Percentiles rank a stretch among this genome's conserved stretches.
Evolutionary conservation across 2,329 filamentous ascomycete species (phyloP).

Genomic region (Chlorencoelia australis): DNA sequence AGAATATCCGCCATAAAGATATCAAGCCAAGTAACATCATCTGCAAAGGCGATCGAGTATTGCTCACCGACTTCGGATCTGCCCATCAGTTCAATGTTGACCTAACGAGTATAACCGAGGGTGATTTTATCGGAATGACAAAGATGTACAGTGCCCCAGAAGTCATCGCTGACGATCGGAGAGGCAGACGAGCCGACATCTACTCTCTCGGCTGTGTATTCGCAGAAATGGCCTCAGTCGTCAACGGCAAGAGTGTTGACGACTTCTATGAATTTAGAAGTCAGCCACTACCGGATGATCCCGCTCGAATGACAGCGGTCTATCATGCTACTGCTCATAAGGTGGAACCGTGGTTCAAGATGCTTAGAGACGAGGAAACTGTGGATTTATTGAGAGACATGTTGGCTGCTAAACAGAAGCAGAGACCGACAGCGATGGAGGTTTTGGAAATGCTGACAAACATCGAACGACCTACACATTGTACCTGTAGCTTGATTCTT

Average conservation of each 20-base stretch:
- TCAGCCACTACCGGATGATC: slow-evolving; percentile 9
- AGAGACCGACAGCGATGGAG: slow-evolving; percentile 6
- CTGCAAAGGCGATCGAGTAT: slow-evolving; percentile 11
- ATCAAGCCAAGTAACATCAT: slow-evolving; percentile 16
- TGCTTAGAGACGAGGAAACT: slow-evolving; percentile 3
- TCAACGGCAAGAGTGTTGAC: slow-evolving; percentile 7
- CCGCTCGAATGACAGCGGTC: slow-evolving; percentile 8
- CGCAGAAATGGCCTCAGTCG: slow-evolving; percentile 12
- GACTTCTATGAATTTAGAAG: slow-evolving; percentile 14
- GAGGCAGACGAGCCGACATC: slow-evolving; percentile 12
- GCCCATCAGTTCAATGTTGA: slow-evolving; percentile 11
- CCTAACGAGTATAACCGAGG: slow-evolving; percentile 13
- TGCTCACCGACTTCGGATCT: slow-evolving; percentile 15
- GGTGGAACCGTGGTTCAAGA: slow-evolving; percentile 11
- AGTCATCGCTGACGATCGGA: slow-evolving; percentile 7
- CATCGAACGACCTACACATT: too few relatives aligned
- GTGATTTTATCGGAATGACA: slow-evolving; percentile 10
- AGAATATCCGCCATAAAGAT: slow-evolving; percentile 14
- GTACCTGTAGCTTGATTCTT: too few relatives aligned
- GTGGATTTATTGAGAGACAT: slow-evolving; percentile 7
- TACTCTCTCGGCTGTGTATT: slow-evolving; percentile 14
- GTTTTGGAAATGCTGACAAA: slow-evolving; percentile 1
- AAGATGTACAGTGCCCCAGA: slow-evolving; percentile 16
- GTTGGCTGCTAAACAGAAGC: slow-evolving; percentile 7
- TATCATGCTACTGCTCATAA: slow-evolving; percentile 14